Conservation (phyloP, 495 filamentous ascomycete species). For the Sabuloglossum arenarium region DNA sequence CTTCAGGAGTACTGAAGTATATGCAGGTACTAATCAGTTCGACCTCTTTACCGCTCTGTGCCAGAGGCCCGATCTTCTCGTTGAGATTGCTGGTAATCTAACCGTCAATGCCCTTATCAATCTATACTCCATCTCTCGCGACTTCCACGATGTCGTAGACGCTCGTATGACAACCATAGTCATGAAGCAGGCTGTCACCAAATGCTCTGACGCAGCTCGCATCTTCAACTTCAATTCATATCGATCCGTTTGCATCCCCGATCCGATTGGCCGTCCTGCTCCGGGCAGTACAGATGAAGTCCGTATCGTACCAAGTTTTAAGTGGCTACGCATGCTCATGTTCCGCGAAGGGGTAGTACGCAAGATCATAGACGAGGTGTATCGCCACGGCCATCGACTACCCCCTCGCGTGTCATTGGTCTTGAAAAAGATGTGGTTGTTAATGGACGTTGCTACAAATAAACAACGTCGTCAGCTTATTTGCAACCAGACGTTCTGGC, state of each 20-base stretch:
- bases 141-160: constrained; percentile 32
- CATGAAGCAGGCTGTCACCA: constrained; percentile 19
- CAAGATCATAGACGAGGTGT: constrained; percentile 33
- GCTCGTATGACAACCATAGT: constrained; percentile 20
- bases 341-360: constrained; percentile 25
- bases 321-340: constrained; percentile 31
- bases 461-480: constrained; percentile 26
- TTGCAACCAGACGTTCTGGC: constrained; percentile 25
- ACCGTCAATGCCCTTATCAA: constrained; percentile 25
- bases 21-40: neutral
- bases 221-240: constrained; percentile 34
- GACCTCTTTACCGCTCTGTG: constrained; percentile 30
- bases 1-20: neutral
- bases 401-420: constrained; percentile 21
- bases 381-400: constrained; percentile 27
- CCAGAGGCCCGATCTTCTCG: constrained; percentile 24
- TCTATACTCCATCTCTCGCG: constrained; percentile 34
- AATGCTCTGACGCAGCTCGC: constrained; percentile 22
- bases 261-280: constrained; percentile 20
- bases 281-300: constrained; percentile 6
- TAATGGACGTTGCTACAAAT: constrained; percentile 38
- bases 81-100: constrained; percentile 29
- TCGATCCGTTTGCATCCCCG: constrained; percentile 24
- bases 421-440: constrained; percentile 42
- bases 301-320: constrained; percentile 24